Base-by-base conservation (phyloP, 306 rosid species). In the Potentilla sterilis region DNA sequence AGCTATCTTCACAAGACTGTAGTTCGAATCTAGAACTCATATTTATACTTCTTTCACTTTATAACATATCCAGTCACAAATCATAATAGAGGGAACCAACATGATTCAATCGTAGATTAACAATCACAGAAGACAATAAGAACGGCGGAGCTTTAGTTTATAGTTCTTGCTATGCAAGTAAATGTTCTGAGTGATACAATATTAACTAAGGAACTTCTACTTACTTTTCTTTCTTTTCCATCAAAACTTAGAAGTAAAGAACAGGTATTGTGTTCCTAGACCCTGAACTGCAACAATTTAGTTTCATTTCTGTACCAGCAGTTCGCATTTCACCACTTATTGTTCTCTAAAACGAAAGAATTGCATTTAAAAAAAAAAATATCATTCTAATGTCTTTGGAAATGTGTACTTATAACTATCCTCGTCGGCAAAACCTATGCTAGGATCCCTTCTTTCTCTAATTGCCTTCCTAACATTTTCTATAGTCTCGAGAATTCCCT, bases 391-490 rank as follows among this genome's bases (percentile, higher is more conserved):
- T 14, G 59, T 57, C 48, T 69, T 66, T 6, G 89, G 73, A 85
- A 94, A 94, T 75, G 97, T 90, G 21, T 81, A 94, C 90, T 92
- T 94, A 28, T 88, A 94, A 80, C 87, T 85, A 70, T 94, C 92
- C 68, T 77, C 91, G 64, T 90, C 96, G 19, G 96, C 96, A 81
- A 94, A 94, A 70, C 96, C 97, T 71, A 88, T 10, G 76, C 98
- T 79, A 37, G 96, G 92, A 89, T 95, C 93, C 41, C 74, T 79
- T 21, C 97, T 97, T 6, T 83, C 92, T 70, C 83, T 87, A 6
- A 79, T 82, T 16, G 34, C 80, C 58, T 75, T 85, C 79, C 96
- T 87, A 71, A 90, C 89, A 8, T 73, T 62, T 69, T 87, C 93
- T 66, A 90, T 78, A 62, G 96, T 92, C 54, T 85, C 87, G 70